A percentile compares a stretch with the other conserved stretches of the same genome.
These are phyloP conservation scores for Sphaerulina populicola DNA, from an alignment of 2,329 filamentous ascomycete genomes.

Conservation along the genomic window DNA sequence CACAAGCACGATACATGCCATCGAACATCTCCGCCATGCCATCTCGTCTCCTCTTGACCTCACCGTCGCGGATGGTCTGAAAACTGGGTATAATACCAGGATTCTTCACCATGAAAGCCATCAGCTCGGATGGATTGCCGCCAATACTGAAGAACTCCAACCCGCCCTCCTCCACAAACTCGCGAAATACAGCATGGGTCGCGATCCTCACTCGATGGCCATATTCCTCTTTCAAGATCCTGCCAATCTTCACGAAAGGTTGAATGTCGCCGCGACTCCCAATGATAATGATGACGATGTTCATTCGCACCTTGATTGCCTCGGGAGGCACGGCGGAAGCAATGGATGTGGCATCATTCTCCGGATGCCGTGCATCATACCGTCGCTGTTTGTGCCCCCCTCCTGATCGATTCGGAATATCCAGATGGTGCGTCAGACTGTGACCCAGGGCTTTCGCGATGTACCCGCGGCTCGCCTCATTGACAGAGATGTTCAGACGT, in stretches of 20 bases:
- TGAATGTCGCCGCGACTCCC: slow-evolving; percentile 73
- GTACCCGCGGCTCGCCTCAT: slow-evolving; percentile 63
- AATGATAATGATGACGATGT: slow-evolving; percentile 78
- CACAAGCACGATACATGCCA: slow-evolving; percentile 72
- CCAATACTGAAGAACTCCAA: slow-evolving; percentile 76
- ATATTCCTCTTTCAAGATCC: slow-evolving; percentile 60
- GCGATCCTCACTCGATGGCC: slow-evolving; percentile 70
- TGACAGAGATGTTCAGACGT: slow-evolving; percentile 61
- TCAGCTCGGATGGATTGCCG: slow-evolving; percentile 69
- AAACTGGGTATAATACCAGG: slow-evolving; percentile 66
- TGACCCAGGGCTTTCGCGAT: slow-evolving; percentile 64
- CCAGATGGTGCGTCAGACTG: slow-evolving; percentile 51
- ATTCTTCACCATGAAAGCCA: slow-evolving; percentile 86
- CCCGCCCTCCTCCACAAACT: slow-evolving; percentile 64
- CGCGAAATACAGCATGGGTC: slow-evolving; percentile 67
- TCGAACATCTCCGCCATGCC: slow-evolving; percentile 76
- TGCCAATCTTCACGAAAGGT: slow-evolving; percentile 67
- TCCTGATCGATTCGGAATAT: slow-evolving; percentile 26
- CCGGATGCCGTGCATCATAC: slow-evolving; percentile 19
- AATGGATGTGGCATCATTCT: slow-evolving; percentile 22
- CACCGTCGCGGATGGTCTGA: slow-evolving; percentile 63
- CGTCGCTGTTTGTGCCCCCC: slow-evolving; percentile 27
- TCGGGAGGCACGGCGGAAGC: slow-evolving; percentile 23
- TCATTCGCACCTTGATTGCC: slow-evolving; percentile 47
- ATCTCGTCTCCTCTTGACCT: slow-evolving; percentile 58